Percentiles rank a stretch among this genome's conserved stretches.
Conservation (phyloP, 305 asterid genomes). For the Lippia alba region DNA sequence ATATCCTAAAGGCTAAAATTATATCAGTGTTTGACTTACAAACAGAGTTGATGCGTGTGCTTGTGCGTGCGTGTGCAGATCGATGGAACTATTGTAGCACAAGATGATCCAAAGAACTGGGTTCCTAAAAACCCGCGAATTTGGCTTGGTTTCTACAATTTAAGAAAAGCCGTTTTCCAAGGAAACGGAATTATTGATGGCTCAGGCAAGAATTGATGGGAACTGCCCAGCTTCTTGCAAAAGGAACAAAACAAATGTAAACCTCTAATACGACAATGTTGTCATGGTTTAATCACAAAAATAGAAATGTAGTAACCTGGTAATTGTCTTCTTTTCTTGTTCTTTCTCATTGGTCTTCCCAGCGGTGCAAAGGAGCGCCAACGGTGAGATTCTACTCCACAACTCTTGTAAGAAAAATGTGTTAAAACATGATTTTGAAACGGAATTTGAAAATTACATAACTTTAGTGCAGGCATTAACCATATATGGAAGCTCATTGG, state of each 20-base stretch:
- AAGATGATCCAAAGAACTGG: conserved; percentile 81
- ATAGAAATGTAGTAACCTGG: conserved; percentile 27
- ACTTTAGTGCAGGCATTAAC: conserved; percentile 76
- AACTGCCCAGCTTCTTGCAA: conserved; percentile 98
- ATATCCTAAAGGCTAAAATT: too few relatives aligned
- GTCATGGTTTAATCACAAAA: conserved; percentile 23
- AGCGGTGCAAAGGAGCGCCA: conserved; percentile 95
- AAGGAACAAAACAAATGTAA: conserved; percentile 81
- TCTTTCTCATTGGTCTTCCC: conserved; percentile 32
- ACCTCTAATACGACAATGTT: background rate
- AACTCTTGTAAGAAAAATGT: background rate
- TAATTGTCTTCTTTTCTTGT: conserved; percentile 2
- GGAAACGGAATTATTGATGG: conserved; percentile 91
- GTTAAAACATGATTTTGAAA: background rate
- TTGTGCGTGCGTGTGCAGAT: conserved; percentile 50
- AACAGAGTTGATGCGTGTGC: background rate
- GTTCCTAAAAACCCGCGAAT: conserved; percentile 64
- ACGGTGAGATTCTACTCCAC: conserved; percentile 60
- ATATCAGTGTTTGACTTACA: too few relatives aligned
- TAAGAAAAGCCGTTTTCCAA: conserved; percentile 69
- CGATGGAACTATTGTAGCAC: conserved; percentile 88
- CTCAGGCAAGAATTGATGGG: conserved; percentile 98
- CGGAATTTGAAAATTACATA: background rate
- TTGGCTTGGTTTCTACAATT: conserved; percentile 80
- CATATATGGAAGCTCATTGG: conserved; percentile 73